Evolutionary conservation across 345 rosid genomes (phyloP).

Genomic region (Tarenaya hassleriana): DNA sequence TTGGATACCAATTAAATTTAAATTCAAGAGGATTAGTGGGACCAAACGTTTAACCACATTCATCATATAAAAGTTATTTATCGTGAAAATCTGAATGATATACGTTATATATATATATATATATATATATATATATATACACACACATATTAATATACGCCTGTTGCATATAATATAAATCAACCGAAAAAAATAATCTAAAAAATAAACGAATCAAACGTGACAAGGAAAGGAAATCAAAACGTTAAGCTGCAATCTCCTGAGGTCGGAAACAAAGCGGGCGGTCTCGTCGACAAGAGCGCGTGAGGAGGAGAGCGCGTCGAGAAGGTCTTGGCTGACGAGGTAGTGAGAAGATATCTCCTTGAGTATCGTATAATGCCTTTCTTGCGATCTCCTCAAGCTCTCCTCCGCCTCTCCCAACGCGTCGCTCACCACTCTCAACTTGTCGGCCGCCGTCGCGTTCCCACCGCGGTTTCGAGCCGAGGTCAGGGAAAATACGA

Average conservation of each 20-base stretch:
- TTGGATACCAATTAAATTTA: no score
- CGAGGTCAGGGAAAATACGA: slow-evolving; percentile 29
- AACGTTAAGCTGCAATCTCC: slow-evolving; percentile 44
- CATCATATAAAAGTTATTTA: no score
- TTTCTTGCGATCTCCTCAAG: slow-evolving; percentile 38
- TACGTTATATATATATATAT: no score
- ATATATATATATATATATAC: no score
- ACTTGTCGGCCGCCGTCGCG: slow-evolving; percentile 31
- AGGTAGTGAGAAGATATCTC: slow-evolving; percentile 42
- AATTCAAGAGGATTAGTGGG: no score
- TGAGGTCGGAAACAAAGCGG: slow-evolving; percentile 36
- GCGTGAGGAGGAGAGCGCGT: slow-evolving; percentile 38
- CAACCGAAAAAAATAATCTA: no score
- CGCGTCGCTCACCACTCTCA: slow-evolving; percentile 44
- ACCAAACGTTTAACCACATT: no score
- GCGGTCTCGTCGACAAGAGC: slow-evolving; percentile 43
- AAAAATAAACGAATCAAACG: slow-evolving; percentile 21
- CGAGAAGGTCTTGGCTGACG: slow-evolving; percentile 40
- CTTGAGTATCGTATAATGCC: slow-evolving; percentile 46
- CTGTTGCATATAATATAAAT: no score
- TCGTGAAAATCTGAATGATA: no score
- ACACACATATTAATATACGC: no score
- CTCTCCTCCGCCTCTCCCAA: slow-evolving; percentile 48
- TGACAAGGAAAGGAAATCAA: slow-evolving; percentile 33
- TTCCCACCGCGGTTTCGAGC: slow-evolving; percentile 33